Conservation (phyloP, 2,329 filamentous ascomycete species). For the Cladosporium velox region DNA sequence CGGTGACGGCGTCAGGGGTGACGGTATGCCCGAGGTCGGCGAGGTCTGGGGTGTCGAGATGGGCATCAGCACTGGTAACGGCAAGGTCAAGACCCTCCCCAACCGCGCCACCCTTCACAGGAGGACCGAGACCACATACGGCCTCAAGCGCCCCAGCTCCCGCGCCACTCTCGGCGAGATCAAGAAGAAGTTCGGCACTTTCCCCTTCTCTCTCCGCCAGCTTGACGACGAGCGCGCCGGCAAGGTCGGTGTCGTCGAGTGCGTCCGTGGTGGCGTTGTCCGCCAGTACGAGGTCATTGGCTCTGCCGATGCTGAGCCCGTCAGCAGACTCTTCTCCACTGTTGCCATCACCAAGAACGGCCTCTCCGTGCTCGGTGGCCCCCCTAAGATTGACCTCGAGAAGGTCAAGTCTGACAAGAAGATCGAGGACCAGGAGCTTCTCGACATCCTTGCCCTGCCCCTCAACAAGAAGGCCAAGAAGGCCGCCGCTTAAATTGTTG, state of each 20-base stretch:
- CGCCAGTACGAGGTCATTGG: constrained; percentile 95
- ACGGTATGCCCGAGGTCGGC: constrained; percentile 81
- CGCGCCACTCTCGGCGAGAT: constrained; percentile 91
- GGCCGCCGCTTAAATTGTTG: constrained; percentile 16
- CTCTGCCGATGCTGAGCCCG: constrained; percentile 83
- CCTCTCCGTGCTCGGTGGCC: constrained; percentile 78
- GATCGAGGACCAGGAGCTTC: constrained; percentile 91
- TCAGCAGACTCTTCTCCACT: constrained; percentile 85
- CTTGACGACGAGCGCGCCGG: constrained; percentile 94
- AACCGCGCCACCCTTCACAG: constrained; percentile 90
- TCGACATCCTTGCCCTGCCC: constrained; percentile 90
- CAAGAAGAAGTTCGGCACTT: constrained; percentile 94
- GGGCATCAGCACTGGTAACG: constrained; percentile 83
- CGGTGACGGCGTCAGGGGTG: constrained; percentile 83
- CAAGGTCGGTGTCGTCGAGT: constrained; percentile 95
- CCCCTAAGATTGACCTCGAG: constrained; percentile 72
- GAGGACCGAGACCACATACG: constrained; percentile 87
- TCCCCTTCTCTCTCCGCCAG: constrained; percentile 97
- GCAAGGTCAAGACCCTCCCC: constrained; percentile 91
- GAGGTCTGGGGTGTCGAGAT: constrained; percentile 99
- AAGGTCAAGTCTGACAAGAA: constrained; percentile 96
- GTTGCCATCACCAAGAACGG: constrained; percentile 98
- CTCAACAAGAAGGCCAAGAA: constrained; percentile 54
- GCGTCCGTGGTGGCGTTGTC: constrained; percentile 87
- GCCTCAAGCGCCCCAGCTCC: constrained; percentile 90